Evolutionary conservation across 345 rosid genomes (phyloP).

Genomic region (Gossypium rotundifolium): DNA sequence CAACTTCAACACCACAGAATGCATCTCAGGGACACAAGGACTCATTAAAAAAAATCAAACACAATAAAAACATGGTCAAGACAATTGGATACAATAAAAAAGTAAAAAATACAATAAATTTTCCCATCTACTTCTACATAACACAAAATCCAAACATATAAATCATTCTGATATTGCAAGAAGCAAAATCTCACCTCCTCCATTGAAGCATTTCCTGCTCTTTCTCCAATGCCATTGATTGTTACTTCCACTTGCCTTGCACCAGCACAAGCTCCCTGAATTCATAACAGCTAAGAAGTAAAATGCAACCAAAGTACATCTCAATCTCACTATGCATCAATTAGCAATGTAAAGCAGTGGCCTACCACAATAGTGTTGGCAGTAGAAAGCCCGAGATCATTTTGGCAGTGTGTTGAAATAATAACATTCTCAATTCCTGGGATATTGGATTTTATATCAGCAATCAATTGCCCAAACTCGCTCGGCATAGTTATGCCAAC

Average conservation of each 20-base stretch:
- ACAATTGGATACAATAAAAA: background rate
- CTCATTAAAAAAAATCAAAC: background rate
- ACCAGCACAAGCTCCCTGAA: slow-evolving; percentile 86
- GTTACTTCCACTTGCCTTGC: slow-evolving; percentile 97
- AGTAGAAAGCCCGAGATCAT: slow-evolving; percentile 99
- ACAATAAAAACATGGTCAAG: background rate
- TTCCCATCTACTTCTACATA: background rate
- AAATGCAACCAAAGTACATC: slow-evolving; percentile 12
- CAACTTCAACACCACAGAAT: background rate
- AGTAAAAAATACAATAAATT: background rate
- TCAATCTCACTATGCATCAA: background rate
- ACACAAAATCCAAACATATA: background rate
- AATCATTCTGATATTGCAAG: background rate
- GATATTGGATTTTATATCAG: slow-evolving; percentile 85
- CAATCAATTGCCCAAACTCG: slow-evolving; percentile 80
- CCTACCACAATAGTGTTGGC: slow-evolving; percentile 91
- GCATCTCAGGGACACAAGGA: background rate
- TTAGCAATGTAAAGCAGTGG: background rate
- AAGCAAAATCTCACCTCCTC: slow-evolving; percentile 59
- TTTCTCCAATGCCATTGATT: slow-evolving; percentile 94
- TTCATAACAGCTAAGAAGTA: slow-evolving; percentile 16
- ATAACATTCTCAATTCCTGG: slow-evolving; percentile 79
- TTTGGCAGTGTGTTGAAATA: slow-evolving; percentile 95
- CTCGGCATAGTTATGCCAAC: slow-evolving; percentile 76
- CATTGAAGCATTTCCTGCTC: slow-evolving; percentile 98